Conservation (phyloP, 805 yeast genomes). For the Yarrowia divulgata region DNA sequence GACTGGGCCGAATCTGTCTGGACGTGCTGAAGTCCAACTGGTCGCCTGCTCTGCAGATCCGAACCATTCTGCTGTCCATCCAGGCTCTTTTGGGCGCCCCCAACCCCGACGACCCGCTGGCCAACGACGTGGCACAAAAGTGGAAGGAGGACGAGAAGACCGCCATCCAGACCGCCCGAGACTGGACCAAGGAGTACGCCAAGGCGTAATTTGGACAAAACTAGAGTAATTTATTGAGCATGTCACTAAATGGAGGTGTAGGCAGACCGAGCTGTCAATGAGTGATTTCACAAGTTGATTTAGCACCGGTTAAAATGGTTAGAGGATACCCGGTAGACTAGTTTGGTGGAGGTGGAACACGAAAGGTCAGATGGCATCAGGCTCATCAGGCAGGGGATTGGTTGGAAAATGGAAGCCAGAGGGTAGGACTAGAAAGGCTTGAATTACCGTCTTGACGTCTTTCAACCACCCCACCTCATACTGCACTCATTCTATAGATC, state of each 20-base stretch:
- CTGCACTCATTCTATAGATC: no score
- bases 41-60: conserved; percentile 96
- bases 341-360: no score
- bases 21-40: conserved; percentile 95
- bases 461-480: no score
- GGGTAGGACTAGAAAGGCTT: no score
- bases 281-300: no score
- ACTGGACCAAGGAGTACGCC: conserved; percentile 75
- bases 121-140: conserved; percentile 96
- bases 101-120: conserved; percentile 97
- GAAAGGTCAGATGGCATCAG: no score
- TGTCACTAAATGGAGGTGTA: not conserved
- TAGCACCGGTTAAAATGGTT: no score
- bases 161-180: conserved; percentile 81
- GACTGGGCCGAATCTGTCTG: conserved; percentile 92
- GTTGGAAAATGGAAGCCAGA: no score
- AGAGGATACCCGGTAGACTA: no score
- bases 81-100: conserved; percentile 96
- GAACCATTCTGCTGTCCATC: conserved; percentile 87
- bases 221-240: conserved; percentile 34
- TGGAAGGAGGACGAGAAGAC: conserved; percentile 86
- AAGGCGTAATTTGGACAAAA: not conserved
- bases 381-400: no score
- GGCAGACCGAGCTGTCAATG: no score
- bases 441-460: no score